phyloP scores from a whole-genome alignment of 768 basidiomycete species.

The Grammothele lineata region DNA sequence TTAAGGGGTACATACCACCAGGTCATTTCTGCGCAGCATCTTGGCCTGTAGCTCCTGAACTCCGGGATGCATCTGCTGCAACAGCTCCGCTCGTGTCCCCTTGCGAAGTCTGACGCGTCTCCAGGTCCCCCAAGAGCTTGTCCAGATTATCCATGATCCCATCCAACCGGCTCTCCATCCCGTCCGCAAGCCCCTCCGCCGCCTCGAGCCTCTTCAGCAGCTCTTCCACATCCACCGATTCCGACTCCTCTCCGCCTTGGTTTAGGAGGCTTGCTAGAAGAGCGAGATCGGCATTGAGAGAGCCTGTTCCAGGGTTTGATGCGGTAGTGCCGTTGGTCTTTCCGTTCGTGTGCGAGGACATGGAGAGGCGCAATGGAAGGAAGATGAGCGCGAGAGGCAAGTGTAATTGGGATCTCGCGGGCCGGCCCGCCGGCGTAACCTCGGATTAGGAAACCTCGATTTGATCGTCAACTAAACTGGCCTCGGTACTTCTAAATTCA shows the following conservation, averaged over 20 bases:
- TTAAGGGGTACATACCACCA: too few relatives aligned
- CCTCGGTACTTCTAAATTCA: too few relatives aligned
- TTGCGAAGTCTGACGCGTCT: conserved; percentile 17
- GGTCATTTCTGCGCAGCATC: too few relatives aligned
- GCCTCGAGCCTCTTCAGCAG: conserved; percentile 51
- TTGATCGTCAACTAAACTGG: too few relatives aligned
- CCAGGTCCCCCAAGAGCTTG: conserved; percentile 43
- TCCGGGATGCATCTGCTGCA: too few relatives aligned
- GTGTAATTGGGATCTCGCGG: too few relatives aligned
- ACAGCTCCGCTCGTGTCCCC: too few relatives aligned
- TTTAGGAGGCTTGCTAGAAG: conserved; percentile 30
- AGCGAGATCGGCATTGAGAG: conserved; percentile 35
- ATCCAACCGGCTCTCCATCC: conserved; percentile 62
- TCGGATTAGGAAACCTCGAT: too few relatives aligned
- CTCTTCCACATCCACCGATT: conserved; percentile 45
- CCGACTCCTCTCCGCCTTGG: conserved; percentile 23
- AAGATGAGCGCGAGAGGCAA: too few relatives aligned
- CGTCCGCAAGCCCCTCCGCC: conserved; percentile 56
- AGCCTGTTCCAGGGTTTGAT: neutral
- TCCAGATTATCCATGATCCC: conserved; percentile 57
- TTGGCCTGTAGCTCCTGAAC: too few relatives aligned
- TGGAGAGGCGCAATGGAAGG: neutral
- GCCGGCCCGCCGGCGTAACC: too few relatives aligned
- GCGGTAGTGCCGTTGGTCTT: neutral
- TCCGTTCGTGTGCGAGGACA: neutral